Conservation (phyloP, 176 grass and related monocot genomes). For the Carex kokanica region DNA sequence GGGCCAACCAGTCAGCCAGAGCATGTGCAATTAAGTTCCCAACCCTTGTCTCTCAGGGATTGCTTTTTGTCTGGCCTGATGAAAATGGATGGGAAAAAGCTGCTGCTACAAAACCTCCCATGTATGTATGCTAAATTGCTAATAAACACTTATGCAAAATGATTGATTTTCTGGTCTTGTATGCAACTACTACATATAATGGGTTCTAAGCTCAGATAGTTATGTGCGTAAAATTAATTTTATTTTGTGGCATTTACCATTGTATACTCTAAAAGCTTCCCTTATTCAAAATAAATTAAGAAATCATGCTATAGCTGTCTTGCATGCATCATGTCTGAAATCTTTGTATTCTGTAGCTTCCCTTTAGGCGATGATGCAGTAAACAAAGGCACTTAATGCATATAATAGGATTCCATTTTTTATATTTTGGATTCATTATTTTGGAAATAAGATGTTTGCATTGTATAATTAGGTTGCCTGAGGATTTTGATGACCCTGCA, state of each 20-base stretch:
- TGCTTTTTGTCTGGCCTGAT: slow-evolving; percentile 95
- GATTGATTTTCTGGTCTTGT: background rate
- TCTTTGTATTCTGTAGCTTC: background rate
- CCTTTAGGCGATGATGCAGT: background rate
- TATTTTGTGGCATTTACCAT: background rate
- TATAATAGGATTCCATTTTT: background rate
- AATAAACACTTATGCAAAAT: background rate
- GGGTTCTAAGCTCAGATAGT: background rate
- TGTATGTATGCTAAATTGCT: slow-evolving; percentile 25
- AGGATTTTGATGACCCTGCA: slow-evolving; percentile 73
- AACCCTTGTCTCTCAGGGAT: slow-evolving; percentile 71
- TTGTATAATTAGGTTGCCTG: slow-evolving; percentile 61
- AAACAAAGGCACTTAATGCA: background rate
- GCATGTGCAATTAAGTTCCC: slow-evolving; percentile 78
- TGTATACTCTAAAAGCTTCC: background rate
- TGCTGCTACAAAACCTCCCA: slow-evolving; percentile 65
- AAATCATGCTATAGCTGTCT: background rate
- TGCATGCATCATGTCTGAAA: slow-evolving; percentile 2
- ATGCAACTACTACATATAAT: background rate
- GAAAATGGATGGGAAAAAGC: slow-evolving; percentile 90
- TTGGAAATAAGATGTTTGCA: background rate
- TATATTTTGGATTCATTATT: background rate
- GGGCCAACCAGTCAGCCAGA: slow-evolving; percentile 47
- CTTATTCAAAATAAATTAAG: background rate
- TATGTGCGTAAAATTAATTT: background rate